phyloP scores from a whole-genome alignment of 768 basidiomycete genomes.

The Kwoniella dejecticola region DNA sequence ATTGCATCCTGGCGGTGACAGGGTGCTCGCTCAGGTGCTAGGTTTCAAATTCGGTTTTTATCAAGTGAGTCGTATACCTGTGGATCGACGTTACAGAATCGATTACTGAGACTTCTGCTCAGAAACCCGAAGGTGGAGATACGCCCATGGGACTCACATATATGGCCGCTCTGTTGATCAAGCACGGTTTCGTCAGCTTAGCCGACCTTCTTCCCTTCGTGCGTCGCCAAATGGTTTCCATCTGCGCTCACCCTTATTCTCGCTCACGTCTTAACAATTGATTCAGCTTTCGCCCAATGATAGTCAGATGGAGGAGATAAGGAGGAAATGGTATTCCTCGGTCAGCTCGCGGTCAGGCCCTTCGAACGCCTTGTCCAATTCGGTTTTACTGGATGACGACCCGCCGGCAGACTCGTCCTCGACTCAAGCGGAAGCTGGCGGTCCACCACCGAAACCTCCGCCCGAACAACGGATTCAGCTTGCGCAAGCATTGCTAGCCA shows the following conservation, averaged over 20 bases:
- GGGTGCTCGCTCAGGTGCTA: slow-evolving; percentile 70
- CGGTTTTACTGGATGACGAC: slow-evolving; percentile 60
- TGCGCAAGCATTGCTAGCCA: slow-evolving; percentile 73
- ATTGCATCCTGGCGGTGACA: slow-evolving; percentile 52
- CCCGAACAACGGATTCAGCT: slow-evolving; percentile 76
- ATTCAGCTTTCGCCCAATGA: slow-evolving; percentile 73
- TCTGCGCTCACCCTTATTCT: background rate
- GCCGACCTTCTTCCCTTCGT: slow-evolving; percentile 94
- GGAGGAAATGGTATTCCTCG: slow-evolving; percentile 63
- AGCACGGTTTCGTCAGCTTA: slow-evolving; percentile 81
- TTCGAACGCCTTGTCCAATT: slow-evolving; percentile 41
- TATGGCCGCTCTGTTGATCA: slow-evolving; percentile 81
- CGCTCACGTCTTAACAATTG: slow-evolving; percentile 7
- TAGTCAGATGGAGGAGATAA: slow-evolving; percentile 69
- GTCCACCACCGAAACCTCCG: slow-evolving; percentile 54
- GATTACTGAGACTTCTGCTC: slow-evolving; percentile 55
- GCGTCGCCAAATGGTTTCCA: slow-evolving; percentile 19
- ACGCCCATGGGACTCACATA: slow-evolving; percentile 75
- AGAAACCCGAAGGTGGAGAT: slow-evolving; percentile 63
- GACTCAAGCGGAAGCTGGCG: slow-evolving; percentile 57
- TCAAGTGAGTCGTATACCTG: slow-evolving; percentile 63
- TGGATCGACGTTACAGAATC: background rate
- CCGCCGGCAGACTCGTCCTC: slow-evolving; percentile 57
- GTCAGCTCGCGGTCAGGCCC: slow-evolving; percentile 36
- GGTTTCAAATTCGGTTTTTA: slow-evolving; percentile 97